phyloP scores from a whole-genome alignment of 139 green algal species.

The Edaphochlamys debaryana region DNA sequence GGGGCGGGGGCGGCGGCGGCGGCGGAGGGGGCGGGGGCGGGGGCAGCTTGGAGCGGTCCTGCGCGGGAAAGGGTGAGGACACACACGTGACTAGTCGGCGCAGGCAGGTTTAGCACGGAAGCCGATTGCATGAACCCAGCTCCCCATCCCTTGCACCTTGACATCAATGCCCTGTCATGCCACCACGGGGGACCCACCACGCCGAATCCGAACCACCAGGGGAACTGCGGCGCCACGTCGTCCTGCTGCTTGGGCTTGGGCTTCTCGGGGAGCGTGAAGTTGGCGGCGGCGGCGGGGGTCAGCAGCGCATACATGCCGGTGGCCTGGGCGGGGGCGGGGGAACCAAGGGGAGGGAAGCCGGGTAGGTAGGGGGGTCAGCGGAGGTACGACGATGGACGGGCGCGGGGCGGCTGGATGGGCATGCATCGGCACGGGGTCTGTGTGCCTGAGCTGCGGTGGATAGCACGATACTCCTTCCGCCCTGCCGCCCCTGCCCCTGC shows the following conservation, averaged over 20 bases:
- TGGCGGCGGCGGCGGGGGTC: slow-evolving; percentile 35
- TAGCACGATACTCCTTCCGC: too few species aligned
- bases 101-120: too few species aligned
- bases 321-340: slow-evolving; percentile 21
- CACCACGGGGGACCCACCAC: slow-evolving; percentile 15
- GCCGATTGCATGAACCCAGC: too few species aligned
- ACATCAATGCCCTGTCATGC: too few species aligned
- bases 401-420: too few species aligned
- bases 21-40: slow-evolving; percentile 38
- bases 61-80: not conserved
- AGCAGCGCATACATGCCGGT: slow-evolving; percentile 53
- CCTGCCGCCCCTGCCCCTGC: too few species aligned
- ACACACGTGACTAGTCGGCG: not conserved
- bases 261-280: slow-evolving; percentile 53
- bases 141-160: not conserved
- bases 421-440: too few species aligned
- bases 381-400: too few species aligned
- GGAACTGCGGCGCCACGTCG: slow-evolving; percentile 46
- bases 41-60: slow-evolving; percentile 47
- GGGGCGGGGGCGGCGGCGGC: slow-evolving; percentile 46
- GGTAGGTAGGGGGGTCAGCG: not conserved
- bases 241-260: slow-evolving; percentile 41
- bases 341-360: not conserved
- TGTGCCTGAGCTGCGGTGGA: too few species aligned
- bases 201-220: slow-evolving; percentile 60